A percentile compares a stretch with the other conserved stretches of the same genome.
phyloP scores from a whole-genome alignment of 2,329 filamentous ascomycete species.

The Exophiala lecanii-corni region DNA sequence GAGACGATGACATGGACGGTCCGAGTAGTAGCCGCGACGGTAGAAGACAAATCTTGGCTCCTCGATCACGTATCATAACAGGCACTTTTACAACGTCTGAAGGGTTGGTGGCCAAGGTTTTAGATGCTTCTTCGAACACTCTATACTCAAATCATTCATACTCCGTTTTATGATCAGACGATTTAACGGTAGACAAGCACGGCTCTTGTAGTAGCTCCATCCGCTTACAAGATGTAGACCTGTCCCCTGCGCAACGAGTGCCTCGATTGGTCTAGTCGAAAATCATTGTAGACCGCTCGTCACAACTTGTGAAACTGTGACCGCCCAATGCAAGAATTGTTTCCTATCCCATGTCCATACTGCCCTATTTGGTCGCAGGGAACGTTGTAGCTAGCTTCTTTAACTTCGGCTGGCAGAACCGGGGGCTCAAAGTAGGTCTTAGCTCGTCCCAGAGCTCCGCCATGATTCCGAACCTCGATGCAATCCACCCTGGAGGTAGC shows the following conservation, averaged over 20 bases:
- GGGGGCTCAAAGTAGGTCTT: constrained; percentile 12
- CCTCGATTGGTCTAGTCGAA: no score
- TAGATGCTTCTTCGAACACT: not conserved
- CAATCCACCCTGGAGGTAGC: constrained; percentile 8
- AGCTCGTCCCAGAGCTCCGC: constrained; percentile 13
- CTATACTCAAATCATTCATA: not conserved
- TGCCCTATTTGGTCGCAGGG: constrained; percentile 20
- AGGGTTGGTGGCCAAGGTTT: no score
- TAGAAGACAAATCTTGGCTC: no score
- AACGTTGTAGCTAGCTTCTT: constrained; percentile 24
- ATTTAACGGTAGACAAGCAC: no score
- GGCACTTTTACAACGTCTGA: no score
- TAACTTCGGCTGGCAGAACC: constrained; percentile 24
- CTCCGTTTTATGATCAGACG: not conserved
- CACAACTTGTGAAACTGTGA: no score
- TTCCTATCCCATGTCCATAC: constrained; percentile 15
- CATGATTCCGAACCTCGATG: constrained; percentile 17
- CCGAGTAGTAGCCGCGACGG: no score
- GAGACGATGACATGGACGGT: not conserved
- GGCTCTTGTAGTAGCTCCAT: no score
- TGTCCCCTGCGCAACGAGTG: no score
- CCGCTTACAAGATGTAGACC: no score
- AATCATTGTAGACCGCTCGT: constrained; percentile 5
- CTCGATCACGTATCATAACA: no score
- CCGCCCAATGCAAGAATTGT: no score